Conservation (phyloP, 495 filamentous ascomycete species). For the Talaromyces stipitatus region DNA sequence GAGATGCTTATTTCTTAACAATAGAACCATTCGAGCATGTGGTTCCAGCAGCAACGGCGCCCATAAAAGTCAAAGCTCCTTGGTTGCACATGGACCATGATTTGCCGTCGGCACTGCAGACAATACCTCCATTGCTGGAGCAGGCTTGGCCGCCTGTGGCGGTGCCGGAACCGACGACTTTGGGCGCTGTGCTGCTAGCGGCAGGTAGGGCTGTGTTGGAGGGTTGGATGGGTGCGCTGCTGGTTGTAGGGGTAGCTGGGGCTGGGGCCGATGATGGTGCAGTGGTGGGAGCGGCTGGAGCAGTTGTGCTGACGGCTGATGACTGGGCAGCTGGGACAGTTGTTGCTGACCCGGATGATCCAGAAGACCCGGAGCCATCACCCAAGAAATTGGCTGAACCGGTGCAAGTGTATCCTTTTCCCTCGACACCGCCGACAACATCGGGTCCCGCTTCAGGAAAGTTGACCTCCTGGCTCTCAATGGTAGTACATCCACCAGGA, state of each 20-base stretch:
- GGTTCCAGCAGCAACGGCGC: slow-evolving; percentile 32
- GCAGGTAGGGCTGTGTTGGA: neutral
- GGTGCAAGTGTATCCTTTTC: slow-evolving; percentile 22
- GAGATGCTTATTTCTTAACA: slow-evolving; percentile 1
- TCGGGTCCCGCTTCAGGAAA: slow-evolving; percentile 64
- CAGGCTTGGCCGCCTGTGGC: slow-evolving; percentile 11
- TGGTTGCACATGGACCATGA: slow-evolving; percentile 30
- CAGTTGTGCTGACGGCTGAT: neutral
- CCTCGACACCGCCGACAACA: slow-evolving; percentile 34
- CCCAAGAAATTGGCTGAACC: slow-evolving; percentile 21
- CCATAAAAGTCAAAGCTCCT: slow-evolving; percentile 29
- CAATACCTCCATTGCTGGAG: slow-evolving; percentile 22
- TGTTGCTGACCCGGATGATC: slow-evolving; percentile 7
- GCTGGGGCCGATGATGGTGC: slow-evolving; percentile 3
- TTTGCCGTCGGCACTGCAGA: slow-evolving; percentile 31
- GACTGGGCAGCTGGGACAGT: neutral
- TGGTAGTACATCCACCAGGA: slow-evolving; percentile 43
- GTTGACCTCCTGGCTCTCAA: slow-evolving; percentile 44
- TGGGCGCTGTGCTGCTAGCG: slow-evolving; percentile 5
- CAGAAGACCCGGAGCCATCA: neutral
- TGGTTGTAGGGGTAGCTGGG: neutral
- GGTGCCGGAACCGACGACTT: neutral
- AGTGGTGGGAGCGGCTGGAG: neutral
- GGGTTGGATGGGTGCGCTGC: neutral
- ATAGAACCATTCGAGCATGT: slow-evolving; percentile 28